phyloP scores from a whole-genome alignment of 169 alveolate species.

The Plasmodium relictum region DNA sequence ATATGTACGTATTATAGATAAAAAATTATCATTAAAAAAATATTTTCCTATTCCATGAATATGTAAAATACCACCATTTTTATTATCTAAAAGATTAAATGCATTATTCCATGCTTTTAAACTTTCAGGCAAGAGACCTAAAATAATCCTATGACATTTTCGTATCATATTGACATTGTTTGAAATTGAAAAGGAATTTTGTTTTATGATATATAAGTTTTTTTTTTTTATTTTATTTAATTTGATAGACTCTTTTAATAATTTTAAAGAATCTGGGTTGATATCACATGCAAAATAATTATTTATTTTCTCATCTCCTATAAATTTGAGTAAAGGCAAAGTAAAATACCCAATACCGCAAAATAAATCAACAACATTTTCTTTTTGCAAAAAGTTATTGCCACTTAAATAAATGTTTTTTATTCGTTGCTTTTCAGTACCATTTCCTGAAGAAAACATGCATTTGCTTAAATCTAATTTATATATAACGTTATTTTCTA shows the following conservation, averaged over 20 bases:
- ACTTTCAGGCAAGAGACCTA: slow-evolving; percentile 85
- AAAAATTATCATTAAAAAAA: slow-evolving; percentile 1
- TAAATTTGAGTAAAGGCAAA: slow-evolving; percentile 79
- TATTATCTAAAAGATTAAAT: slow-evolving; percentile 68
- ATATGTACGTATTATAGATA: slow-evolving; percentile 2
- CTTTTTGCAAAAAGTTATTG: slow-evolving; percentile 22
- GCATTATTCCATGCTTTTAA: slow-evolving; percentile 84
- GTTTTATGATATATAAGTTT: slow-evolving; percentile 16
- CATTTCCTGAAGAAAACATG: slow-evolving; percentile 86
- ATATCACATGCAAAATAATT: slow-evolving; percentile 81
- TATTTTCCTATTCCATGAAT: slow-evolving; percentile 77
- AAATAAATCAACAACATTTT: slow-evolving; percentile 85
- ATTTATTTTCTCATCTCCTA: slow-evolving; percentile 46
- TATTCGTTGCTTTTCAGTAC: slow-evolving; percentile 80
- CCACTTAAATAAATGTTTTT: neutral
- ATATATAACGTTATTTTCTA: slow-evolving; percentile 80
- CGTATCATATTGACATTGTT: slow-evolving; percentile 77
- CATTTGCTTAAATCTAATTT: slow-evolving; percentile 77
- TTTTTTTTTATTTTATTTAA: slow-evolving; percentile 27
- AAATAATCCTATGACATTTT: slow-evolving; percentile 75
- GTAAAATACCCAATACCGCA: slow-evolving; percentile 88
- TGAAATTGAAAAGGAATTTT: slow-evolving; percentile 34
- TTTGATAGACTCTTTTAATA: slow-evolving; percentile 23
- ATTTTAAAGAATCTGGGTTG: slow-evolving; percentile 74
- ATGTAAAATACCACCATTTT: slow-evolving; percentile 82